Conservation (phyloP, 192 early-diverging fungal species). For the Gonapodya prolifera region DNA sequence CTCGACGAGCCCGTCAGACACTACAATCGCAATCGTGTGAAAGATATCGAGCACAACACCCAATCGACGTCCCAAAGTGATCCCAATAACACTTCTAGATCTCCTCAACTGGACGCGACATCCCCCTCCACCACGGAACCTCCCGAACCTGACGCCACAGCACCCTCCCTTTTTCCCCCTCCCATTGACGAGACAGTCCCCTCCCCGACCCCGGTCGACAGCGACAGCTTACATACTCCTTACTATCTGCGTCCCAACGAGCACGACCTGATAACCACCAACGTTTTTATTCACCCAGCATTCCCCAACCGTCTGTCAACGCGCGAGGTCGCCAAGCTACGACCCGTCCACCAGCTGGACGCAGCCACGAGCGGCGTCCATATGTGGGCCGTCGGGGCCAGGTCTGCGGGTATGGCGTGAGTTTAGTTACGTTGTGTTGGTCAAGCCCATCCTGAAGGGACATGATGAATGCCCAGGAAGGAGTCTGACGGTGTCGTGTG, state of each 20-base stretch:
- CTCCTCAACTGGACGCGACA: no score
- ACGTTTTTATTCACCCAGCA: neutral
- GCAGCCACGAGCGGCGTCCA: conserved; percentile 26
- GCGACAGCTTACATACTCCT: neutral
- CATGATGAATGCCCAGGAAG: no score
- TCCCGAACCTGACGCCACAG: neutral
- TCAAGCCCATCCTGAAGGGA: no score
- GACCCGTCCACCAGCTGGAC: conserved; percentile 27
- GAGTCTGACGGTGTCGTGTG: no score
- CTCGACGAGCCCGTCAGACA: neutral
- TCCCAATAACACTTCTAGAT: no score
- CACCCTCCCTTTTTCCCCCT: neutral
- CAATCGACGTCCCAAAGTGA: no score
- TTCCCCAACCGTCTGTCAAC: neutral
- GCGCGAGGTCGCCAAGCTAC: conserved; percentile 12
- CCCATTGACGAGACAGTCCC: neutral
- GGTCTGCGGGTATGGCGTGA: conserved; percentile 14
- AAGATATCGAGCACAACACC: neutral
- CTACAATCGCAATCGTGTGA: neutral
- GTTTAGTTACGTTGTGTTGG: neutral
- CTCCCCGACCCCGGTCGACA: neutral
- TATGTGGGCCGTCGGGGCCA: conserved; percentile 14
- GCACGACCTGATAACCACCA: neutral
- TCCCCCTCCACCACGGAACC: neutral
- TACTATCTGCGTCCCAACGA: neutral